phyloP scores from a whole-genome alignment of 345 rosid species.

The Excoecaria agallocha region DNA sequence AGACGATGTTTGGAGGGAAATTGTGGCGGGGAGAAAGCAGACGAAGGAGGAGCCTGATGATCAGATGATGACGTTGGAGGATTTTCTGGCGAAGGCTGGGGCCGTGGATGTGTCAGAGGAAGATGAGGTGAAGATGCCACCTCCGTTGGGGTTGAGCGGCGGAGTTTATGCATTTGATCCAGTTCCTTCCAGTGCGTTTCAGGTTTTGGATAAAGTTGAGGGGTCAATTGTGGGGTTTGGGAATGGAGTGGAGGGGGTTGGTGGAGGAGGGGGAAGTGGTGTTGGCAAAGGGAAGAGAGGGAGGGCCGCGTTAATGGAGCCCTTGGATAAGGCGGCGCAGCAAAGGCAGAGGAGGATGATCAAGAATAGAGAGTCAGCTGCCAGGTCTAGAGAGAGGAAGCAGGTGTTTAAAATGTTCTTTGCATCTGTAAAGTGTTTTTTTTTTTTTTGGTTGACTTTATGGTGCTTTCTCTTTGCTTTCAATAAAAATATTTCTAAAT shows the following conservation, averaged over 20 bases:
- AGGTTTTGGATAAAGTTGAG: constrained; percentile 52
- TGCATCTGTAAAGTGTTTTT: neutral
- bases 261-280: constrained; percentile 8
- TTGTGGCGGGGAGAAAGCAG: constrained; percentile 58
- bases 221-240: constrained; percentile 54
- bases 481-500: neutral
- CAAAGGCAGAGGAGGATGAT: constrained; percentile 98
- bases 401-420: constrained; percentile 36
- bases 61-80: constrained; percentile 91
- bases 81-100: constrained; percentile 71
- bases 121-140: constrained; percentile 26
- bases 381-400: constrained; percentile 93
- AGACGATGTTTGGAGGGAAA: constrained; percentile 89
- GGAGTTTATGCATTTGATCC: constrained; percentile 54
- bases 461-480: neutral
- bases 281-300: constrained; percentile 75
- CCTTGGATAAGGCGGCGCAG: constrained; percentile 77
- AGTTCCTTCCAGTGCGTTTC: constrained; percentile 42
- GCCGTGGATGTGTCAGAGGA: constrained; percentile 42
- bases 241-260: constrained; percentile 37
- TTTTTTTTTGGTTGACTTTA: neutral
- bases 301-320: constrained; percentile 54
- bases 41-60: constrained; percentile 77
- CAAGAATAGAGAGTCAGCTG: constrained; percentile 96
- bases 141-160: constrained; percentile 44